Base-by-base conservation (phyloP, 2,329 filamentous ascomycete genomes). In the Arthrobotrys conoides region DNA sequence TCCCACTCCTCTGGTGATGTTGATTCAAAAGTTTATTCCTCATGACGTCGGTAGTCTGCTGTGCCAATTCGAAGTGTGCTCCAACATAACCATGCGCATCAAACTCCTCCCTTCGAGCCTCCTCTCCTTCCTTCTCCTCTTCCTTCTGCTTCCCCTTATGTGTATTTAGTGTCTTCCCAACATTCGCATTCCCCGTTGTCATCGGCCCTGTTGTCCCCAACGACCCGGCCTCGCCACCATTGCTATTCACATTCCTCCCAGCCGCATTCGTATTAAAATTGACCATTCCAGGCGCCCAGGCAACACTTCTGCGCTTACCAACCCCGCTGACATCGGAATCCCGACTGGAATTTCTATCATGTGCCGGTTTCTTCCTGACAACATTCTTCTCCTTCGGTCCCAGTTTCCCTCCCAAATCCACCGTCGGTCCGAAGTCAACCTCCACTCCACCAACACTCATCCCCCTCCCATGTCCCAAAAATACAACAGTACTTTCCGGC, bases 281-380 rank as follows among this genome's bases (percentile, higher is more conserved):
- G 65, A 87, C 86, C 82, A 89, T 89, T 41, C 88, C 90, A 5
- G 94, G 93, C 81, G 94, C 91, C 94, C 94, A 97, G 3, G 91
- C 87, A 80, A 96, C 86, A 81, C 88, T 93, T 80, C 90, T 89
- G 79, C 90, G 73, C 41, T 55, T 59, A 16, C 55, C 67, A 27
- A 53, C 67, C 65, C 20, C 44, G 6, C 20, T 30, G 6, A 33
- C 41, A 27, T 46, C 41, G 24, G 48, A 24, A 48, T 69, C 33
- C 27, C 57, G 33, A 46, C 57, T 38, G 6, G 48, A 24, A 30
- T 61, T 51, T 44, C 41, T 38, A n/a, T 63, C 49, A 9, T 48
- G 51, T 2, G 18, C 41, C 33, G 57, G 24, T 51, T 49, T 27
- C 49, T 14, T 22, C 59, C 30, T 44, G 27, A 46, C 27, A 12